Base-by-base conservation (phyloP, 371 early-diverging fungal genomes). In the Basidiobolus heterosporus region DNA sequence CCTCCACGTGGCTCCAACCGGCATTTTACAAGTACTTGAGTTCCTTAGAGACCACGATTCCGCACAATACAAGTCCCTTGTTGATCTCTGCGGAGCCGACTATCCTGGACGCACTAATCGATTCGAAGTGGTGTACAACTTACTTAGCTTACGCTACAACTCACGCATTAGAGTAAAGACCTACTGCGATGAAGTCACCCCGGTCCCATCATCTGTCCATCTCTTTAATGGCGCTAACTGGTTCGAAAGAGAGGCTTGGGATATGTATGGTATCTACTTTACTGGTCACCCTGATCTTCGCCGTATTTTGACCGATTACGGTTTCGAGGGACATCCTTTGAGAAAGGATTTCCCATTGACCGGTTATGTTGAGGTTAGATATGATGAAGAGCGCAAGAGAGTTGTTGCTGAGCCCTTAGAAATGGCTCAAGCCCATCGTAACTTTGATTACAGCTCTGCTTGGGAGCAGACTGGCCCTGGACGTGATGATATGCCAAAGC, bases 281-380 rank as follows among this genome's bases (percentile, higher is more conserved):
- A 71, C 78, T 2, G 85, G 82, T 45, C 98, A 97, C 57, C 98
- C 98, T 13, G 98, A 97, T 71, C 66, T 97, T 54, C 64, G 98
- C 44, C 74, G 98, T 49, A 95, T 97, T 58, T 75, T 97, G 69
- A 94, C 96, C 44, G 97, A 97, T 66, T 97, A 95, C 59, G 97
- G 97, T 41, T 97, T 95, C 55, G 91, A 91, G 67, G 97, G 98
- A 13, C 82, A 95, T 65, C 96, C 98, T 43, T 59, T 97, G 55
- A 74, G 98, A 57, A 97, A 97, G 74, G 98, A 97, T 58, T 95
- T 97, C 76, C 98, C 98, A 45, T 69, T 94, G 41, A 91, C 92
- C 30, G 93, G 94, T 30, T 91, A 89, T 61, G 85, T 86, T 17
- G 94, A 92, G 66, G 87, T 92, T 39, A 71, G 95, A 50, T 93